Percentiles rank a stretch among this genome's conserved stretches.
Conservation (phyloP, 306 rosid genomes). For the Medicago lupulina region DNA sequence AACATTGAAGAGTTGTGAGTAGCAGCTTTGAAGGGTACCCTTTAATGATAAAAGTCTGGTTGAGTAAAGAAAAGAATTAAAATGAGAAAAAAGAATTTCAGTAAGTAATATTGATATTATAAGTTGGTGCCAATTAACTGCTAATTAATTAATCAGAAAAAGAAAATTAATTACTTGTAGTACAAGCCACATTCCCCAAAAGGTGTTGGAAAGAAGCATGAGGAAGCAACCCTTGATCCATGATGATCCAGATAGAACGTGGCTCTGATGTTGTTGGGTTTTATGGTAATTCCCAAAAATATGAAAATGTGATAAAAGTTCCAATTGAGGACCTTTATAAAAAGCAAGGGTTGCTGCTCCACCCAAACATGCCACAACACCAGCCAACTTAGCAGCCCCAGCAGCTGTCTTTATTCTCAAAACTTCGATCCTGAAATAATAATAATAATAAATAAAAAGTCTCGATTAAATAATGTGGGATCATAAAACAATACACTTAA, state of each 20-base stretch:
- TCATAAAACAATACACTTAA: not conserved
- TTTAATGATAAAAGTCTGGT: constrained; percentile 65
- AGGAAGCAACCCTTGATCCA: constrained; percentile 91
- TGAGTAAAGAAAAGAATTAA: not conserved
- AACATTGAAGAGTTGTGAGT: constrained; percentile 72
- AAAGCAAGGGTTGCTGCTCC: constrained; percentile 77
- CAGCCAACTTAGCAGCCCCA: constrained; percentile 72
- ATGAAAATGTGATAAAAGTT: constrained; percentile 45
- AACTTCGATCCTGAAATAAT: constrained; percentile 61
- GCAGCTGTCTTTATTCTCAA: constrained; percentile 59
- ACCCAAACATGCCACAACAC: constrained; percentile 62
- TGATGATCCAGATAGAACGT: constrained; percentile 44
- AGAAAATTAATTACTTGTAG: constrained; percentile 58
- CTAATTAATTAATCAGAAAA: not conserved
- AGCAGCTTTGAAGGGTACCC: constrained; percentile 77
- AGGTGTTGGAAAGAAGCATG: constrained; percentile 72
- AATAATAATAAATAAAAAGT: not conserved
- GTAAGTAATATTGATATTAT: not conserved
- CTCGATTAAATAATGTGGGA: not conserved
- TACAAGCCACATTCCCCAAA: constrained; percentile 83
- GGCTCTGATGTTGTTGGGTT: constrained; percentile 30
- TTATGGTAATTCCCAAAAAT: constrained; percentile 44
- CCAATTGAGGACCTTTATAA: constrained; percentile 72
- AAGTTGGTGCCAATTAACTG: not conserved
- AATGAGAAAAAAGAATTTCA: not conserved